Base-by-base conservation (phyloP, 116 monocot species). In the Dioscorea cayenensis region DNA sequence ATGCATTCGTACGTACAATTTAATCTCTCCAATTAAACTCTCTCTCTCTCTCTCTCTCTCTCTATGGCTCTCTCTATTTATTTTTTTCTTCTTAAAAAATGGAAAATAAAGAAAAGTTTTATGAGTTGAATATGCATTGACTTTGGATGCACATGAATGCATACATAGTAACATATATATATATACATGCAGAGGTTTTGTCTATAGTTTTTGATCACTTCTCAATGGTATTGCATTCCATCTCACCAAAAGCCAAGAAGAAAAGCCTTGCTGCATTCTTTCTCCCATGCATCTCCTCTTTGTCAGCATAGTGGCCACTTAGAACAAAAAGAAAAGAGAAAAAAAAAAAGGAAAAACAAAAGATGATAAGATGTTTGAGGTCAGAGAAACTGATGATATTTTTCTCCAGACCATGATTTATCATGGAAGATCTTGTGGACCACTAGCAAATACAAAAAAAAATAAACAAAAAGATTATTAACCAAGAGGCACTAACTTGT, bases 291-390 rank as follows among this genome's bases (percentile, higher is more conserved):
- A 43, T 43, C 43, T 43, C 43, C 43, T 6, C 43, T 43, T 0
- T 43, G 12, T 10, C 43, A 43, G 43, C 43, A 43, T 12, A 43
- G 43, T 43, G 43, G 43, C 8, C 16, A 5, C 55, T 55, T 55
- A n/a, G 16, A n/a, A 18, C 55, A 16, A 55, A 23, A 35, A 35
- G 25, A 43, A 38, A 60, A 32, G 32, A 32, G 3, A 29, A 29
- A 3, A 32, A 32, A 32, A 32, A 32, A 32, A 32, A 32, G 32
- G 32, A 32, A 32, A 32, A 32, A 32, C 32, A 32, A 32, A 52
- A 19, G 58, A 75, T 78, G 75, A 82, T 67, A 71, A 66, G 71
- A 82, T 77, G 75, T 71, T 75, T 80, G 75, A 80, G 50, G 80
- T 61, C 79, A 79, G 74, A 73, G 65, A 28, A 60, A 64, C 52